Base-by-base conservation (phyloP, 495 filamentous ascomycete species). In the Penicillium ochrochloron region DNA sequence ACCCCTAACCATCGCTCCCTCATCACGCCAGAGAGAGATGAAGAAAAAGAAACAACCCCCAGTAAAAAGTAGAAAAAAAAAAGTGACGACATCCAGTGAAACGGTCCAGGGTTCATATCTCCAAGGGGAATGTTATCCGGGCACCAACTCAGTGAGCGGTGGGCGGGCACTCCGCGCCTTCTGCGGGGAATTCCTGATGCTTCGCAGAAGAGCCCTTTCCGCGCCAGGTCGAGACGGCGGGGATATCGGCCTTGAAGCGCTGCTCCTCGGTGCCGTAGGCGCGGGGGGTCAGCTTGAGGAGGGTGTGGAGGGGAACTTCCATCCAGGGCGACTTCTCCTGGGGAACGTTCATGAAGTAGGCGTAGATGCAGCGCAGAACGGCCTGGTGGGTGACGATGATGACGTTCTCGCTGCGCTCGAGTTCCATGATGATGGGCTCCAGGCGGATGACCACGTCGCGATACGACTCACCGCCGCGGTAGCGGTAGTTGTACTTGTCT, bases 401-500 rank as follows among this genome's bases (percentile, higher is more conserved):
- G 65, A 99, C 96, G 70, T 99, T 94, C 74, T 97, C 95, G 68
- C 88, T 90, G 60, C 95, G 87, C 76, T 99, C 95, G 50, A 99
- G 82, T 70, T 99, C 95, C 95, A 99, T 99, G 80, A 99, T 99
- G 76, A 99, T 99, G 53, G 95, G 95, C 71, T 99, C 95, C 0
- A 99, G 88, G 2, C 95, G 91, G 65, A 97, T 97, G 27, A 99
- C 95, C 1, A 99, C 94, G 73, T 99, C 95, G 58, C 95, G 92
- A 75, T 99, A 99, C 63, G 90, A 94, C 78, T 99, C 95, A 17
- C 95, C 95, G 64, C 94, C 95, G 1, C 94, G 90, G 77, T 99
- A 99, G 57, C 95, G 93, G 78, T 99, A 99, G 80, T 99, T 99
- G 83, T 97, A 92, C 77, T 99, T 99, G 78, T 99, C 95, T 61